Evolutionary conservation across 257 asterid genomes (phyloP), one percentile per base, ranked within the genome.

Genomic region (Capsicum pubescens): DNA sequence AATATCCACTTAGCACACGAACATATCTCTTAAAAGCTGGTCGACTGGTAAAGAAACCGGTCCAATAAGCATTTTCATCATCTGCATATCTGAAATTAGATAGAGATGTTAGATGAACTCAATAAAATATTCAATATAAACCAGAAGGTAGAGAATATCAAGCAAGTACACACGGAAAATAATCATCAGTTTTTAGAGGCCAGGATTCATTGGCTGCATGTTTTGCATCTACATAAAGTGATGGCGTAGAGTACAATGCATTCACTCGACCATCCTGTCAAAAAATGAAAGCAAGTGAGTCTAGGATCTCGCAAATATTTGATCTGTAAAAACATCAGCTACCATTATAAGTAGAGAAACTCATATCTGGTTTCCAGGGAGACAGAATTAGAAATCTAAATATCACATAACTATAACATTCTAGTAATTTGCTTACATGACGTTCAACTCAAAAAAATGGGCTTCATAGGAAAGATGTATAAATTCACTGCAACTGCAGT

Each of bases 191-290:
- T 87, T 93, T 93, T 84, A 95, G 90, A 76, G 98, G 97, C 98
- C 97, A 95, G 6, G 94, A 55, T 71, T 87, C 89, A 48, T 87
- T 86, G 50, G 92, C 87, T 17, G 93, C 94, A 82, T 89, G 87
- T 86, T 95, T 93, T 52, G 97, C 95, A 87, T 95, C 98, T 8
- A 92, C 91, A 84, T 95, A 95, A 83, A 92, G 70, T 50, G 98
- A 93, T 70, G 98, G 98, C 7, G 98, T 93, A 79, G 98, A 95
- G 88, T 95, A 95, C 83, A 95, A 87, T 48, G 93, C 98, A 90
- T 95, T 93, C 77, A 93, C 90, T 84, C 92, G 91, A 42, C 98
- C 98, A 85, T 93, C 98, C 98, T 95, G 95, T 83, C 81, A 83
- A 42, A 63, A n/a, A 52, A 80, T 46, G 44, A 60, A 44, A 44